These are phyloP conservation scores for Lasiosphaeria hispida DNA, from an alignment of 495 filamentous ascomycete species.

Conservation along the genomic window DNA sequence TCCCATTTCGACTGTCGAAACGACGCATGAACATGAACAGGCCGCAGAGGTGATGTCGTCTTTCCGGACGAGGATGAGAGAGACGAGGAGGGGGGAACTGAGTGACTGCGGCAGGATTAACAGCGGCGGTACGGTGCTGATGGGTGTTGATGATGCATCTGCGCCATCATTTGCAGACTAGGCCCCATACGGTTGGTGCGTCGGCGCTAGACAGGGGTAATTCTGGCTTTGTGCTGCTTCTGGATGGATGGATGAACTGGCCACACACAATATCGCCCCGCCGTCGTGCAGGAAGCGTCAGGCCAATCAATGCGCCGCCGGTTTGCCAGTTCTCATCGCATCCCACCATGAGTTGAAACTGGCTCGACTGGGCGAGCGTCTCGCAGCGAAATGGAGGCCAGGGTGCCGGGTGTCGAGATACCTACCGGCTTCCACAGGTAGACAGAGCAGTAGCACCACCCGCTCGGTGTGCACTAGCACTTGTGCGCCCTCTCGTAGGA, in stretches of 20 bases:
- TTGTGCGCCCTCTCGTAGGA: no score
- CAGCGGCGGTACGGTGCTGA: constrained; percentile 7
- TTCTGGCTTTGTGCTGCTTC: constrained; percentile 24
- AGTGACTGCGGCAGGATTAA: constrained; percentile 19
- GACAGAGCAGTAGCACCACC: no score
- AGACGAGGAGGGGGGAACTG: neutral
- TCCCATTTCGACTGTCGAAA: no score
- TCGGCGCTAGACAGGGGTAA: constrained; percentile 30
- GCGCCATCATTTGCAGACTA: constrained; percentile 23
- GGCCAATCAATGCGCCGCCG: constrained; percentile 30
- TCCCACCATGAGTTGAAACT: constrained; percentile 31
- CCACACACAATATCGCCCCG: constrained; percentile 29
- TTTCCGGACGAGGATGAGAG: constrained; percentile 5
- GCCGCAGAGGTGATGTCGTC: neutral
- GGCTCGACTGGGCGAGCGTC: constrained; percentile 24
- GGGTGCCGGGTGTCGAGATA: constrained; percentile 4
- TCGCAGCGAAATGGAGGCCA: constrained; percentile 17
- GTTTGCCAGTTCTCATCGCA: constrained; percentile 22
- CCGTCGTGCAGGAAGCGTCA: constrained; percentile 23
- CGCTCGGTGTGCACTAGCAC: no score
- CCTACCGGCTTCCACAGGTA: neutral
- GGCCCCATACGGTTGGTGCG: constrained; percentile 14
- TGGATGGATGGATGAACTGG: constrained; percentile 25
- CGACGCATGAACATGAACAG: neutral
- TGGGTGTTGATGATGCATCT: constrained; percentile 24